These are phyloP conservation scores for Plasmodium knowlesi DNA, from an alignment of 169 alveolate species.

Conservation along the genomic window DNA sequence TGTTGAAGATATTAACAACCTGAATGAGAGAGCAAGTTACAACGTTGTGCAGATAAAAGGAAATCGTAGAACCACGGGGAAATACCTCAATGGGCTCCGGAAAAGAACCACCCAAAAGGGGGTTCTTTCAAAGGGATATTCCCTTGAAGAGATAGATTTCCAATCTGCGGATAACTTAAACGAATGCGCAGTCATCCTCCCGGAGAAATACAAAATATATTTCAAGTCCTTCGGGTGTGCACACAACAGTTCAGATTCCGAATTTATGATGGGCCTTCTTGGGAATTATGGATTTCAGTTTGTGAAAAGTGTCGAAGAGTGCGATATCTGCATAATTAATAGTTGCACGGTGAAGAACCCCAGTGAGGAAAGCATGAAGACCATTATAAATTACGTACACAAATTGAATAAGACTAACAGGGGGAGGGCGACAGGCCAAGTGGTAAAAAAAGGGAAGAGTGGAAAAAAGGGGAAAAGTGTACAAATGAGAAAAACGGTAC, in stretches of 20 bases:
- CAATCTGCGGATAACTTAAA: not conserved
- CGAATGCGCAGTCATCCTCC: slow-evolving; percentile 69
- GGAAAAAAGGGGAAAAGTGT: not conserved
- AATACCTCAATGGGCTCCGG: not conserved
- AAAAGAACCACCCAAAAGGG: not conserved
- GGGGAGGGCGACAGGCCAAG: not conserved
- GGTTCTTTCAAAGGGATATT: not conserved
- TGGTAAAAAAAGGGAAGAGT: not conserved
- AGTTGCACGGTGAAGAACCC: slow-evolving; percentile 99
- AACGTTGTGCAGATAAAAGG: slow-evolving; percentile 50
- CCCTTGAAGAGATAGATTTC: not conserved
- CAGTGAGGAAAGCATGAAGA: slow-evolving; percentile 95
- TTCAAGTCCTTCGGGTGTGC: slow-evolving; percentile 99
- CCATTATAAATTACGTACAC: slow-evolving; percentile 79
- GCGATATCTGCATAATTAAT: slow-evolving; percentile 94
- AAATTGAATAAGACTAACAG: slow-evolving; percentile 35
- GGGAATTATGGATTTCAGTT: slow-evolving; percentile 94
- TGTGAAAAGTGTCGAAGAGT: slow-evolving; percentile 91
- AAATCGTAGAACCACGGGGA: not conserved
- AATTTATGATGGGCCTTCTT: slow-evolving; percentile 94
- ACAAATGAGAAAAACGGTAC: no score
- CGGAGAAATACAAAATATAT: slow-evolving; percentile 91
- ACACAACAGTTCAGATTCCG: slow-evolving; percentile 98
- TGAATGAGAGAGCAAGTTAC: slow-evolving; percentile 19
- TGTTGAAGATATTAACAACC: slow-evolving; percentile 60